These are phyloP conservation scores for Epicoccum nigrum DNA, from an alignment of 2,329 filamentous ascomycete species.

Conservation along the genomic window DNA sequence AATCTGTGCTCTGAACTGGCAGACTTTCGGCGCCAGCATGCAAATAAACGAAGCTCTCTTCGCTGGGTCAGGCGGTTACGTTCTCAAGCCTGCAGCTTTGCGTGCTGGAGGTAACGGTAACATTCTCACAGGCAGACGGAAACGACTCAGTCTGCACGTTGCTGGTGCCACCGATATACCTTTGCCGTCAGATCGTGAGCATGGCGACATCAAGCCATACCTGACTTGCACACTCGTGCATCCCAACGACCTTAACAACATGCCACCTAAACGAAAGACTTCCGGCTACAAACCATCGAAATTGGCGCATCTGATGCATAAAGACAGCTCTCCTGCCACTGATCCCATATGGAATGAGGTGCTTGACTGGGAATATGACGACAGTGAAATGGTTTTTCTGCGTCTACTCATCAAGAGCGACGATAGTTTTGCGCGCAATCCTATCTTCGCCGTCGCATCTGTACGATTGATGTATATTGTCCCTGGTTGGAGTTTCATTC, in stretches of 20 bases:
- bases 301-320: constrained; percentile 61
- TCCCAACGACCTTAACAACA: constrained; percentile 57
- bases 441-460: constrained; percentile 65
- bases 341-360: constrained; percentile 71
- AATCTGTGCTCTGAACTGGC: constrained; percentile 73
- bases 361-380: constrained; percentile 71
- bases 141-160: constrained; percentile 63
- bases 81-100: constrained; percentile 67
- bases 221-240: constrained; percentile 69
- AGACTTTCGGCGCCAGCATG: constrained; percentile 69
- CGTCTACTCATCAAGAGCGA: constrained; percentile 71
- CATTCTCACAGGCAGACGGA: constrained; percentile 54
- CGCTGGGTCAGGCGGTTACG: constrained; percentile 67
- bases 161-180: constrained; percentile 69
- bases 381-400: constrained; percentile 69
- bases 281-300: constrained; percentile 65
- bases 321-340: constrained; percentile 63
- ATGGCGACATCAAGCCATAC: constrained; percentile 64
- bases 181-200: constrained; percentile 55
- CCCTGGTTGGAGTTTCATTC: constrained; percentile 67
- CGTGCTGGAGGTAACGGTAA: constrained; percentile 62
- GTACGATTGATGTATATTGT: constrained; percentile 64
- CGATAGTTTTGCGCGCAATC: constrained; percentile 66
- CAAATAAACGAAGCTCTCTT: constrained; percentile 74
- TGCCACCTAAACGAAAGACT: constrained; percentile 67